Conservation (phyloP, 2,329 filamentous ascomycete genomes). For the Fusarium sp. region DNA sequence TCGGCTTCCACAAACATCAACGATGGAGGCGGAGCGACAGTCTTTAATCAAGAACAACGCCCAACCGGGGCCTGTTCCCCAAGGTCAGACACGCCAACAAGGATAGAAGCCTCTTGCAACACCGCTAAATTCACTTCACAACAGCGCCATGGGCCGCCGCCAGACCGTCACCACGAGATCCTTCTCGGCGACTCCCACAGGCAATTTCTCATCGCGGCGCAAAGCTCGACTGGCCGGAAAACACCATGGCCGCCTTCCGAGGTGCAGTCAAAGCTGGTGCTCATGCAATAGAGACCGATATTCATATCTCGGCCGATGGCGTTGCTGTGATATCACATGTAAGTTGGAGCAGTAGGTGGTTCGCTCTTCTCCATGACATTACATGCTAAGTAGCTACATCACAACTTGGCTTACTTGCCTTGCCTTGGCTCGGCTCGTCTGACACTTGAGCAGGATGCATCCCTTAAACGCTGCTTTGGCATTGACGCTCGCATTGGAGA, state of each 20-base stretch:
- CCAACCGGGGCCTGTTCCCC: conserved; percentile 9
- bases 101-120: neutral
- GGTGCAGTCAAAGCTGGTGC: conserved; percentile 77
- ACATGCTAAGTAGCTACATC: neutral
- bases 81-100: conserved; percentile 3
- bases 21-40: conserved; percentile 18
- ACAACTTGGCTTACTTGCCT: neutral
- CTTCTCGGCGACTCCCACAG: conserved; percentile 62
- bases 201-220: conserved; percentile 82
- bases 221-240: conserved; percentile 82
- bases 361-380: neutral
- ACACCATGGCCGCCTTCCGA: conserved; percentile 81
- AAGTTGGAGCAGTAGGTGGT: conserved; percentile 39
- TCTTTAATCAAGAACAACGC: conserved; percentile 10
- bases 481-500: conserved; percentile 75
- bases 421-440: neutral
- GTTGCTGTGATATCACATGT: conserved; percentile 88
- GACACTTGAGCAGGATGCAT: conserved; percentile 66
- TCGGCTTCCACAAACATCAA: neutral
- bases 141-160: conserved; percentile 47
- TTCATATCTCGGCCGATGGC: conserved; percentile 83
- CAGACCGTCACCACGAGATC: conserved; percentile 39
- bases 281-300: conserved; percentile 86
- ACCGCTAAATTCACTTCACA: neutral
- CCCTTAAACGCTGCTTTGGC: conserved; percentile 83